phyloP scores from a whole-genome alignment of 257 asterid species.

The Henckelia pumila region DNA sequence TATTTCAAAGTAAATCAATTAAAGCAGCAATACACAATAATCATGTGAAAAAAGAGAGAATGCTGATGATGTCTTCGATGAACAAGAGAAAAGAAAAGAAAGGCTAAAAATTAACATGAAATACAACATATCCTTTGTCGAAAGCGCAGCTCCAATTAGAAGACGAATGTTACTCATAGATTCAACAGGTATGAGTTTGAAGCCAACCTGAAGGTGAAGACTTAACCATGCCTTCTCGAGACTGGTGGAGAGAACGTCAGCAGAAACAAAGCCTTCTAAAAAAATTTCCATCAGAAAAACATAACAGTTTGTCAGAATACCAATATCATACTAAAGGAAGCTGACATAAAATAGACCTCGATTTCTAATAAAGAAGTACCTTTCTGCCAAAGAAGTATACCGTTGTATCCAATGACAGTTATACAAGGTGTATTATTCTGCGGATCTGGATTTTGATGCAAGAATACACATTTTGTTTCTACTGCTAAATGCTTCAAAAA shows the following conservation, averaged over 20 bases:
- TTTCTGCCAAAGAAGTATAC: constrained; percentile 72
- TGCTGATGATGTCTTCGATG: neutral
- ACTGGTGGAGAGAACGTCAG: constrained; percentile 69
- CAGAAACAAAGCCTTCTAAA: constrained; percentile 67
- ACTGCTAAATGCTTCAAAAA: constrained; percentile 18
- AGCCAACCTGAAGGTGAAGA: constrained; percentile 83
- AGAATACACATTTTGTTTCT: constrained; percentile 38
- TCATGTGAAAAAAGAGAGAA: neutral
- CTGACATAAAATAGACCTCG: constrained; percentile 17
- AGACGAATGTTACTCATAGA: neutral
- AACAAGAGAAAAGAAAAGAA: too few relatives aligned
- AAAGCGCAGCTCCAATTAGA: neutral
- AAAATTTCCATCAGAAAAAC: constrained; percentile 28
- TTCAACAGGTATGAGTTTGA: neutral
- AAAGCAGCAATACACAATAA: too few relatives aligned
- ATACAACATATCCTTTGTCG: neutral
- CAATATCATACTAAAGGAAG: constrained; percentile 16
- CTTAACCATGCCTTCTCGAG: constrained; percentile 90
- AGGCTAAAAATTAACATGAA: neutral
- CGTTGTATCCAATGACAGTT: constrained; percentile 85
- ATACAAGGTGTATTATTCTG: constrained; percentile 74
- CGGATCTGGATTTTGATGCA: constrained; percentile 66
- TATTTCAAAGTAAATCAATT: neutral
- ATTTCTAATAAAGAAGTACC: constrained; percentile 40
- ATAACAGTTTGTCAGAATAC: constrained; percentile 13